Conservation (phyloP, 768 basidiomycete species). For the Rhodotorula kratochvilovae region DNA sequence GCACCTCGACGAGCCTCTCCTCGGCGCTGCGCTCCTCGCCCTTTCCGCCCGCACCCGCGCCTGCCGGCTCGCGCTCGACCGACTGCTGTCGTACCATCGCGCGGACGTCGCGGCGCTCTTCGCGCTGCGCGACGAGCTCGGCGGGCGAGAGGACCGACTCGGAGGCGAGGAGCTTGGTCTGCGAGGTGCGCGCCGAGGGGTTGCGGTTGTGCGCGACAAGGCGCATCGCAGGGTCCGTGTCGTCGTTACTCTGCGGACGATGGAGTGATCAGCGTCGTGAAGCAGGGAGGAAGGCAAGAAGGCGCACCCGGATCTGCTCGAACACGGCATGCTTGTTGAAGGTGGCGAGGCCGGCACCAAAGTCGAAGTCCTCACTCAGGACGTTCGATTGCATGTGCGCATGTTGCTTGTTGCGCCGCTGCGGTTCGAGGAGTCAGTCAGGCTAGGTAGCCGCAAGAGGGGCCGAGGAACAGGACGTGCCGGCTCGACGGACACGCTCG, state of each 20-base stretch:
- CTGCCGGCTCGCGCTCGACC: not conserved
- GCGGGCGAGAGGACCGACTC: constrained; percentile 32
- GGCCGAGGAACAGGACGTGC: not conserved
- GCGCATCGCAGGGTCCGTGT: constrained; percentile 39
- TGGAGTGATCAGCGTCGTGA: not conserved
- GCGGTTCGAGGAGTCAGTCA: not conserved
- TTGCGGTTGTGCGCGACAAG: constrained; percentile 42
- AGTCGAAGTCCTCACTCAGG: constrained; percentile 41
- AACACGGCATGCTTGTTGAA: constrained; percentile 41
- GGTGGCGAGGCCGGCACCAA: constrained; percentile 16
- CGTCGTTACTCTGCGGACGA: constrained; percentile 25
- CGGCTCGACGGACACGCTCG: not conserved
- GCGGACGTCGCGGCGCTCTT: not conserved
- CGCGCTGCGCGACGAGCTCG: constrained; percentile 20
- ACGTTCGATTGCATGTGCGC: not conserved
- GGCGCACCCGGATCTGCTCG: constrained; percentile 25
- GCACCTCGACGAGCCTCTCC: not conserved
- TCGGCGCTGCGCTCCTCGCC: not conserved
- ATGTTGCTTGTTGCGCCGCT: not conserved
- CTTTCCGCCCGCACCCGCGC: not conserved
- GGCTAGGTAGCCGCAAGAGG: not conserved
- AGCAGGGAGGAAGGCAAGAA: no score
- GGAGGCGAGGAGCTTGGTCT: constrained; percentile 42
- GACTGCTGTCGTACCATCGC: not conserved
- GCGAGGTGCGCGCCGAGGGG: not conserved